Evolutionary conservation across 2,329 filamentous ascomycete genomes (phyloP), one percentile per base, ranked within the genome.

Genomic region (Calcarisporium arbuscula): DNA sequence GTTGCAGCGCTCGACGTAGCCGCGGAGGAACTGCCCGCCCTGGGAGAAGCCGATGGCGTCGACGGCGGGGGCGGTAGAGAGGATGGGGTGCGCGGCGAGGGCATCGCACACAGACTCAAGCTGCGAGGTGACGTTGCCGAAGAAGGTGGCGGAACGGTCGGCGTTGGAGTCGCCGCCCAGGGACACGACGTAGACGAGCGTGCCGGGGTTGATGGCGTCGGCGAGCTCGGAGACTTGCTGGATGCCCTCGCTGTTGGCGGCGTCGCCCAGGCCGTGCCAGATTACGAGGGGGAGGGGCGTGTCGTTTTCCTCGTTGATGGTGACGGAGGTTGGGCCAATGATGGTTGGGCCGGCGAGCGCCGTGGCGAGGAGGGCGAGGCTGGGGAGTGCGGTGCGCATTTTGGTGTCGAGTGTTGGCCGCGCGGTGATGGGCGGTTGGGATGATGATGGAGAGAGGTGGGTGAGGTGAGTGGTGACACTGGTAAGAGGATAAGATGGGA

Each of bases 21-120:
- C 92, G 39, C 92, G 80, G n/a, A 98, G 74, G 65, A 98, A 95
- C 58, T 95, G 86, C 2, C 92, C 92, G 43, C 92, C 92, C 61
- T 98, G 92, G 11, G 85, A 92, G 68, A 98, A 95, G 19, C 92
- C 92, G 22, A 98, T 65, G 21, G 89, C 90, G 61, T 96, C 92
- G 54, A 95, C 72, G 43, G 82, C 86, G 0, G 85, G 84, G 1
- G 85, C 85, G 6, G 82, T 85, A 37, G 82, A 82, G 12, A 95
- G 75, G 57, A 94, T 85, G 1, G 82, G 82, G 54, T 95, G 77
- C 0, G 71, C 55, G 39, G 82, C 73, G 27, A 96, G 74, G 49
- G 82, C 78, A n/a, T 65, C 67, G 72, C 92, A 96, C 32, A 94
- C 86, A 42, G 71, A 57, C 25, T 72, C 72, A 39, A 96, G 58